phyloP scores from a whole-genome alignment of 1,139 yeast species.

The Hyphopichia wangnamkhiaoensis region DNA sequence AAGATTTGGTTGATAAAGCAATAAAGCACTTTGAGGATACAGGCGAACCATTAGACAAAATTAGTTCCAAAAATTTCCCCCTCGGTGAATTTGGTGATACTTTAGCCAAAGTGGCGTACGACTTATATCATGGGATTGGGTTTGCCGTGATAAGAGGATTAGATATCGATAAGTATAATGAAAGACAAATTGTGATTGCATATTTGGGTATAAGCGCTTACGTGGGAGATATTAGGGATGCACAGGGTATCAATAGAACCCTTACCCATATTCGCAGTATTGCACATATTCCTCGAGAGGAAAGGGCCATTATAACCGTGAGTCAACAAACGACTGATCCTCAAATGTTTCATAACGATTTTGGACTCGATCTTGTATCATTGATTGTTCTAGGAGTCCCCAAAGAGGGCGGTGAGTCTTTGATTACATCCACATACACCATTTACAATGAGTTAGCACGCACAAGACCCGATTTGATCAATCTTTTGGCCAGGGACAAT shows the following conservation, averaged over 20 bases:
- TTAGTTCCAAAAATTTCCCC: conserved; percentile 7
- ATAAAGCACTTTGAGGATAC: conserved; percentile 6
- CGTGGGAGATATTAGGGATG: conserved; percentile 12
- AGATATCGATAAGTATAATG: conserved; percentile 10
- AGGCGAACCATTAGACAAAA: conserved; percentile 3
- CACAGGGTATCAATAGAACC: conserved; percentile 13
- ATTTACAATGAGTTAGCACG: conserved; percentile 12
- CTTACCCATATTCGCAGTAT: conserved; percentile 12
- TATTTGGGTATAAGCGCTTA: conserved; percentile 12
- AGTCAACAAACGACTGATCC: conserved; percentile 14
- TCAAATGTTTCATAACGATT: conserved; percentile 13
- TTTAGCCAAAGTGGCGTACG: conserved; percentile 10
- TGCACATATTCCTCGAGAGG: conserved; percentile 11
- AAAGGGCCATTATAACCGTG: conserved; percentile 12
- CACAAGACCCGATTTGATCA: conserved; percentile 10
- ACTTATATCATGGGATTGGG: conserved; percentile 11
- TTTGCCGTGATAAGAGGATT: conserved; percentile 11
- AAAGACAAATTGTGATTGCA: conserved; percentile 8
- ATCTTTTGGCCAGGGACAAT: conserved; percentile 7
- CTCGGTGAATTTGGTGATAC: conserved; percentile 7
- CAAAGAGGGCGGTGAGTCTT: conserved; percentile 11
- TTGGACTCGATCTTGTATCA: conserved; percentile 12
- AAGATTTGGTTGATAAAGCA: conserved; percentile 8
- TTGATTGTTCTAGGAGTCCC: conserved; percentile 11
- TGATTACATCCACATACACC: conserved; percentile 11